Evolutionary conservation across 1,139 yeast species (phyloP).

Genomic region (Blastobotrys apis): DNA sequence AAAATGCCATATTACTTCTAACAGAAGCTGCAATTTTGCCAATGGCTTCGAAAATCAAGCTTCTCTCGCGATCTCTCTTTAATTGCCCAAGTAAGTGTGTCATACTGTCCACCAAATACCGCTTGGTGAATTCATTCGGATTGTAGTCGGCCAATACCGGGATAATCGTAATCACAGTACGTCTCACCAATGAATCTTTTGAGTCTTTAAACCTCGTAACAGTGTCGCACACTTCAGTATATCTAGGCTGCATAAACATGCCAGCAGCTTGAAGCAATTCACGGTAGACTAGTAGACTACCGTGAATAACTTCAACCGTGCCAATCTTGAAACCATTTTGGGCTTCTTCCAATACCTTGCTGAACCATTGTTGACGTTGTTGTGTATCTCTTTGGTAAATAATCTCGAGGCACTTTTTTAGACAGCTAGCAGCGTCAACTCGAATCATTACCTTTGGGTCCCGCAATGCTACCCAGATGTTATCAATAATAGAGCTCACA

Average conservation of each 20-base stretch:
- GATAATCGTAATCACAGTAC: constrained; percentile 75
- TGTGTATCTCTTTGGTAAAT: constrained; percentile 75
- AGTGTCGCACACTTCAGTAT: constrained; percentile 73
- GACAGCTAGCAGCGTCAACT: constrained; percentile 76
- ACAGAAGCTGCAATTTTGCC: constrained; percentile 85
- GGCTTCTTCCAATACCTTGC: constrained; percentile 61
- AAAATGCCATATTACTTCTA: constrained; percentile 81
- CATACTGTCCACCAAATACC: constrained; percentile 76
- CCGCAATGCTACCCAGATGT: constrained; percentile 81
- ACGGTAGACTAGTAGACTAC: constrained; percentile 75
- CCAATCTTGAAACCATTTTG: constrained; percentile 46
- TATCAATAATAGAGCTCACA: constrained; percentile 72
- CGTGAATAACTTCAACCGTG: constrained; percentile 69
- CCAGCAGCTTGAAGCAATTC: constrained; percentile 69
- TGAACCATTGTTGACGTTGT: constrained; percentile 69
- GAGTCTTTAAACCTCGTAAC: constrained; percentile 73
- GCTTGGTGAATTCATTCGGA: constrained; percentile 70
- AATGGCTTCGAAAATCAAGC: constrained; percentile 73
- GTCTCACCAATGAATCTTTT: constrained; percentile 68
- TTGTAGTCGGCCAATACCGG: constrained; percentile 82
- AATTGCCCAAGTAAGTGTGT: constrained; percentile 74
- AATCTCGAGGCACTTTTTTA: constrained; percentile 72
- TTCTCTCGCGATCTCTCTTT: constrained; percentile 71
- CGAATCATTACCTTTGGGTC: constrained; percentile 74
- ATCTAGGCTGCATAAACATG: constrained; percentile 63